Percentiles rank a stretch among this genome's conserved stretches.
Conservation (phyloP, 176 grass and related monocot genomes). For the maize (Zea mays) region Zm-B73-REFERENCE-NAM-5.0 NC_050101.1:89024501-89025000, state of each 20-base stretch:
- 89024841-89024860: constrained; percentile 19
- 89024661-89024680: constrained; percentile 41
- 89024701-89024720: constrained; percentile 1
- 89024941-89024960: background rate
- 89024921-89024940: background rate
- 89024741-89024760: constrained; percentile 79
- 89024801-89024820: constrained; percentile 73
- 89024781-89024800: constrained; percentile 70
- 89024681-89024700: constrained; percentile 8
- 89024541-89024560: constrained; percentile 54
- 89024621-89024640: constrained; percentile 39
- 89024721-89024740: constrained; percentile 35
- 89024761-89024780: constrained; percentile 57
- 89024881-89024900: constrained; percentile 7
- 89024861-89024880: constrained; percentile 5
- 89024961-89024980: background rate
- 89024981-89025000: background rate
- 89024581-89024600: constrained; percentile 56
- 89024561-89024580: constrained; percentile 48
- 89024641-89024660: constrained; percentile 29
- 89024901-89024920: constrained; percentile 16
- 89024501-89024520: constrained; percentile 92
- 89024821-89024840: constrained; percentile 65
- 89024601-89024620: constrained; percentile 81
- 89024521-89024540: constrained; percentile 79